These are phyloP conservation scores for Pestalotiopsis sp. DNA, from an alignment of 2,329 filamentous ascomycete species.

Conservation along the genomic window DNA sequence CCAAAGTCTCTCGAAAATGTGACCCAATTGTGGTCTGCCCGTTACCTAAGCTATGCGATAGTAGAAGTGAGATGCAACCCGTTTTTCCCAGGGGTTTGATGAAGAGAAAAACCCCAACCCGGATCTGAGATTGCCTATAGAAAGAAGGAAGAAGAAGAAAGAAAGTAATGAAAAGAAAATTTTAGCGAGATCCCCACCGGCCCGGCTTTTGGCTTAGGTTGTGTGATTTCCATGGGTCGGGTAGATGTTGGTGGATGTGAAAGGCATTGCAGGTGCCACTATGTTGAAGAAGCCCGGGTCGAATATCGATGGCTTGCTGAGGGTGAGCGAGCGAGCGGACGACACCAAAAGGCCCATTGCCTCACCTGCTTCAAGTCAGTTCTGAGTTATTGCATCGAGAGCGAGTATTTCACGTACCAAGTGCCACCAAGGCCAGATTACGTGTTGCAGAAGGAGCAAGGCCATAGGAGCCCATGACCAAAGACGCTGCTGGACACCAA, in stretches of 20 bases:
- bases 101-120: neutral
- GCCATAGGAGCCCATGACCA: conserved; percentile 36
- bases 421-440: conserved; percentile 30
- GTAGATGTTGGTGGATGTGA: neutral
- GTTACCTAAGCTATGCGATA: neutral
- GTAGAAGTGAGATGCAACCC: neutral
- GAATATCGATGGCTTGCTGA: conserved; percentile 6
- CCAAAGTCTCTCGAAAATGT: neutral
- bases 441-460: conserved; percentile 32
- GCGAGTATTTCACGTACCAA: conserved; percentile 25
- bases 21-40: neutral
- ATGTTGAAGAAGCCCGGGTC: neutral
- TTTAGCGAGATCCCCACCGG: no score
- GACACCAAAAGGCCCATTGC: conserved; percentile 27
- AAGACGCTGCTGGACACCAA: conserved; percentile 32
- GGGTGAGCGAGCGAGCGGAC: conserved; percentile 19
- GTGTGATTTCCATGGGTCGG: neutral
- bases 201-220: neutral
- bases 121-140: neutral
- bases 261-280: neutral
- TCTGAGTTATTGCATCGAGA: neutral
- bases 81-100: neutral
- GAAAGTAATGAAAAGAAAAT: neutral
- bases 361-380: conserved; percentile 26
- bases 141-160: neutral